phyloP scores from a whole-genome alignment of 352 stramenopile genomes.

The Phytophthora constricta region DNA sequence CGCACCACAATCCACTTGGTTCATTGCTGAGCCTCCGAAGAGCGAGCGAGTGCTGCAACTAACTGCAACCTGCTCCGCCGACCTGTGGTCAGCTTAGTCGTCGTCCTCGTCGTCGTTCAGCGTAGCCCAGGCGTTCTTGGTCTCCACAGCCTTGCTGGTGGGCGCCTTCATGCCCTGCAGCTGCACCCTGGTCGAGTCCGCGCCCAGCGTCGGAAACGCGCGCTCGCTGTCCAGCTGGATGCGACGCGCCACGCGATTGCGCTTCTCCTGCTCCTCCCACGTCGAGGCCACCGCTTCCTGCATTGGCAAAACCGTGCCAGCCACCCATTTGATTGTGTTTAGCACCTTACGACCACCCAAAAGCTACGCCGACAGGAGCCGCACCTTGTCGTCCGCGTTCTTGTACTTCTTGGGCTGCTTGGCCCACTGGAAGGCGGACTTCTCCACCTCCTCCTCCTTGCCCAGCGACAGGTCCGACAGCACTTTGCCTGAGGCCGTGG shows the following conservation, averaged over 20 bases:
- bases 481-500: constrained; percentile 49
- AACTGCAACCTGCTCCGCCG: not conserved
- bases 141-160: constrained; percentile 61
- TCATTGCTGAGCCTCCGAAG: too few relatives aligned
- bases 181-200: constrained; percentile 53
- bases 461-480: constrained; percentile 70
- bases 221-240: constrained; percentile 81
- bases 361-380: not conserved
- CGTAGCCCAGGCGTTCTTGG: constrained; percentile 78
- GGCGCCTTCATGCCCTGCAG: constrained; percentile 74
- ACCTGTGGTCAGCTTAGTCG: constrained; percentile 20
- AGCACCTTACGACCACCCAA: not conserved
- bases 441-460: constrained; percentile 59
- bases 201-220: constrained; percentile 78
- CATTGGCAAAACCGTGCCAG: not conserved
- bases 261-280: constrained; percentile 80
- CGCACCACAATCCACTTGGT: too few relatives aligned
- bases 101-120: constrained; percentile 74
- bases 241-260: constrained; percentile 59
- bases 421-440: constrained; percentile 73
- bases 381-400: constrained; percentile 51
- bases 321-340: not conserved
- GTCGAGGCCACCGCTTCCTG: constrained; percentile 63
- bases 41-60: not conserved
- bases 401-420: constrained; percentile 91